phyloP scores from a whole-genome alignment of 257 asterid genomes.

The Misopates orontium region DNA sequence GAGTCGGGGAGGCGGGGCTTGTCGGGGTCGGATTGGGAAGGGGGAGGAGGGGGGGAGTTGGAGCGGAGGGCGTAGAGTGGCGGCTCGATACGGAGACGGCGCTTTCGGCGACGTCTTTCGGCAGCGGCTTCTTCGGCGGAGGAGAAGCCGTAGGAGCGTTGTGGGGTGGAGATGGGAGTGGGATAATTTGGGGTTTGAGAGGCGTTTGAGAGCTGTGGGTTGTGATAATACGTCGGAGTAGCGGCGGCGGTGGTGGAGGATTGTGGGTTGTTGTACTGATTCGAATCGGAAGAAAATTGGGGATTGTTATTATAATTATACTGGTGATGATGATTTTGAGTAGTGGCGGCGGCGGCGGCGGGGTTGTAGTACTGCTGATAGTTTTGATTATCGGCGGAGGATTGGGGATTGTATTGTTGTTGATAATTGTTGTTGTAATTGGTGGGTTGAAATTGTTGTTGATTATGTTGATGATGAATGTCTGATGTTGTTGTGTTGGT shows the following conservation, averaged over 20 bases:
- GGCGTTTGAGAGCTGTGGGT: background rate
- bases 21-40: constrained; percentile 27
- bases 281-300: constrained; percentile 11
- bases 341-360: constrained; percentile 31
- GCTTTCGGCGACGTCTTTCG: constrained; percentile 83
- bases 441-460: background rate
- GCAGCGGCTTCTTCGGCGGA: constrained; percentile 96
- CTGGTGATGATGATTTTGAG: background rate
- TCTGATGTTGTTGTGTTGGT: background rate
- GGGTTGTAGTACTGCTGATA: constrained; percentile 21
- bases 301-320: background rate
- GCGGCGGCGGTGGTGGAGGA: constrained; percentile 11
- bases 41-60: constrained; percentile 41
- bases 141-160: constrained; percentile 59
- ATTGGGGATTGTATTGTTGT: background rate
- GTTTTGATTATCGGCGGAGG: constrained; percentile 20
- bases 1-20: constrained; percentile 75
- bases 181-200: background rate
- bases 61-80: constrained; percentile 76
- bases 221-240: background rate
- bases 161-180: constrained; percentile 13
- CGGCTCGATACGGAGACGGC: constrained; percentile 86
- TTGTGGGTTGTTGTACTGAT: background rate
- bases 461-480: no score
- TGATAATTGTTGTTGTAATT: background rate